A percentile compares a stretch with the other conserved stretches of the same genome.
phyloP scores from a whole-genome alignment of 306 rosid species.

The Arachis hypogaea region DNA sequence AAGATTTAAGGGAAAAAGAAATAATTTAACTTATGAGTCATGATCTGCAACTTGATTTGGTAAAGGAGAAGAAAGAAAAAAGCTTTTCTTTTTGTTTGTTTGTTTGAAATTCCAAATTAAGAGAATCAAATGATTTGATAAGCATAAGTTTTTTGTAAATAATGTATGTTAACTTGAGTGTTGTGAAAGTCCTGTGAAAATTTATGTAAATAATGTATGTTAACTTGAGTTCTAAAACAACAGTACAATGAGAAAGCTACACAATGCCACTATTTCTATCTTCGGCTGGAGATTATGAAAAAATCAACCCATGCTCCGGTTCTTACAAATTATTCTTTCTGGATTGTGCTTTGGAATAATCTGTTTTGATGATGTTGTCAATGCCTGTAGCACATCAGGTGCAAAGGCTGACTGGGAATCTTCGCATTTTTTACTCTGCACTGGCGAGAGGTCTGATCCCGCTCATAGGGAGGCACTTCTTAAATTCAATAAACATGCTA shows the following conservation, averaged over 20 bases:
- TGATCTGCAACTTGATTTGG: too few species aligned
- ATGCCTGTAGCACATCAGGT: conserved; percentile 71
- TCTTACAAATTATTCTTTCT: conserved; percentile 30
- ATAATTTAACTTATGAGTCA: too few species aligned
- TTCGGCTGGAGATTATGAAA: conserved; percentile 1
- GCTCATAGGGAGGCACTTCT: conserved; percentile 63
- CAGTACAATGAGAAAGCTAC: conserved; percentile 8
- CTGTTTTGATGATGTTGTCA: conserved; percentile 42
- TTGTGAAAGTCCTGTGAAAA: conserved; percentile 14
- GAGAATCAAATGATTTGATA: too few species aligned
- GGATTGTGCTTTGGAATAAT: conserved; percentile 22
- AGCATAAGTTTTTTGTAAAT: too few species aligned
- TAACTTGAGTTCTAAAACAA: background rate
- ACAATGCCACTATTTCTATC: background rate
- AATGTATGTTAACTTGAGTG: background rate
- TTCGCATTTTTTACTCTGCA: conserved; percentile 84
- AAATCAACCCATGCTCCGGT: background rate
- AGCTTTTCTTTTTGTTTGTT: too few species aligned
- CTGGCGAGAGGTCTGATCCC: conserved; percentile 64
- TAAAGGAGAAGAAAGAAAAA: too few species aligned
- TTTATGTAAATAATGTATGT: conserved; percentile 5
- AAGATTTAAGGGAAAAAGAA: too few species aligned
- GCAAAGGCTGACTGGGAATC: conserved; percentile 83
- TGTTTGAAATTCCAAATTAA: too few species aligned
- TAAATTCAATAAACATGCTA: conserved; percentile 74